A percentile compares a stretch with the other conserved stretches of the same genome.
Evolutionary conservation across 139 green algal species (phyloP).

Genomic region (Bryopsis sp.): DNA sequence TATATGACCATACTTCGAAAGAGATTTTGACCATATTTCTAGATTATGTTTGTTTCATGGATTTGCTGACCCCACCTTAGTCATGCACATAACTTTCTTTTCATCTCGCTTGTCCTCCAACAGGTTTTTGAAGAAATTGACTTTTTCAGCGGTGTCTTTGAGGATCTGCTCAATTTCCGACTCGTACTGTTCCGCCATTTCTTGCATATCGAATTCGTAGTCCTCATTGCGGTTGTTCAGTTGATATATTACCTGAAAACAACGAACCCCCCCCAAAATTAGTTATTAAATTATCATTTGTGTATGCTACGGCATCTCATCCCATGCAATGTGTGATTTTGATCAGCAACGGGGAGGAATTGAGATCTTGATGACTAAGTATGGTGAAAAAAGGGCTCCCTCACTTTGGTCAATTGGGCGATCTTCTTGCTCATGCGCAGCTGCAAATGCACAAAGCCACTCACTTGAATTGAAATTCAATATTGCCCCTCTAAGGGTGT

Average conservation of each 20-base stretch:
- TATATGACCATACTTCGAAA: neutral
- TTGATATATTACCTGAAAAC: conserved; percentile 67
- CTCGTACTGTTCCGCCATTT: conserved; percentile 63
- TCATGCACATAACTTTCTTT: conserved; percentile 18
- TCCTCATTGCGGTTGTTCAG: conserved; percentile 72
- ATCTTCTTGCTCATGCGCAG: conserved; percentile 77
- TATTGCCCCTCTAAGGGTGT: too few species aligned
- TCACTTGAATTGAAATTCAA: too few species aligned
- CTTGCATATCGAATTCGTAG: conserved; percentile 56
- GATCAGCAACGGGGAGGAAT: too few species aligned
- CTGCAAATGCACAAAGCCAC: too few species aligned
- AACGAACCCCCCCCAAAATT: neutral
- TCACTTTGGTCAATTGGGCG: conserved; percentile 64
- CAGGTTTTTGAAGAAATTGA: conserved; percentile 42
- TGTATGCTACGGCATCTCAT: neutral
- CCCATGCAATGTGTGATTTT: conserved; percentile 11
- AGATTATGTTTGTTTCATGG: conserved; percentile 22
- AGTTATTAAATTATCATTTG: neutral
- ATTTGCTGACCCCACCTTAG: neutral
- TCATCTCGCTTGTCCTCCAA: conserved; percentile 33
- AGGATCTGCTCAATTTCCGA: conserved; percentile 55
- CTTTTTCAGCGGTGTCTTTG: conserved; percentile 46
- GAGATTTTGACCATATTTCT: conserved; percentile 12
- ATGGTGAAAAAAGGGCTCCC: too few species aligned
- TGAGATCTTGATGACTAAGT: neutral